phyloP scores from a whole-genome alignment of 2,329 filamentous ascomycete species.

The Tympanopsis confertula region DNA sequence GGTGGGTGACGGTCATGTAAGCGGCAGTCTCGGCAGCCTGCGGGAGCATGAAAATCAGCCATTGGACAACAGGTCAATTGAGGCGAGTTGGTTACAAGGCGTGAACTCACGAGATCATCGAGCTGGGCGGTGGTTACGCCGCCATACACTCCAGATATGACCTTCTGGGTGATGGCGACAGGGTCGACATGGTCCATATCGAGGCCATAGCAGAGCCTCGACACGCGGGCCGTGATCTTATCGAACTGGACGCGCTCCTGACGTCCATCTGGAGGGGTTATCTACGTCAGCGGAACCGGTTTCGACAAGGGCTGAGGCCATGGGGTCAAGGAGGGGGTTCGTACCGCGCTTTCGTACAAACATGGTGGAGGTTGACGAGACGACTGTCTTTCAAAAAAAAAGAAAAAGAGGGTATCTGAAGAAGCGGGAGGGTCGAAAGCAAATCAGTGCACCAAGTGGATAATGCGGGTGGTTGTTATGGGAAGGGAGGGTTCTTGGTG shows the following conservation, averaged over 20 bases:
- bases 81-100: slow-evolving; percentile 9
- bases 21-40: slow-evolving; percentile 96
- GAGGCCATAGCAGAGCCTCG: slow-evolving; percentile 91
- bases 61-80: slow-evolving; percentile 6
- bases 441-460: slow-evolving; percentile 32
- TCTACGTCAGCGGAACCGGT: slow-evolving; percentile 2
- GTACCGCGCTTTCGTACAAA: slow-evolving; percentile 1
- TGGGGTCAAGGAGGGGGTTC: too few species aligned
- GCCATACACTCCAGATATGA: slow-evolving; percentile 98
- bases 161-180: slow-evolving; percentile 96
- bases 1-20: slow-evolving; percentile 99
- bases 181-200: slow-evolving; percentile 92
- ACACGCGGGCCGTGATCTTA: slow-evolving; percentile 98
- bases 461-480: slow-evolving; percentile 4
- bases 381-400: neutral
- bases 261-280: slow-evolving; percentile 67
- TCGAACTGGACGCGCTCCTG: slow-evolving; percentile 99
- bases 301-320: too few species aligned
- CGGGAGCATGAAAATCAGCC: slow-evolving; percentile 9
- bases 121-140: slow-evolving; percentile 94
- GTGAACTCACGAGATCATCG: slow-evolving; percentile 73
- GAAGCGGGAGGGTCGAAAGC: slow-evolving; percentile 52
- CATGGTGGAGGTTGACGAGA: neutral
- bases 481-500: too few species aligned
- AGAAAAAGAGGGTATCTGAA: slow-evolving; percentile 7